Conservation (phyloP, 805 yeast species). For the Suhomyces faveliae region DNA sequence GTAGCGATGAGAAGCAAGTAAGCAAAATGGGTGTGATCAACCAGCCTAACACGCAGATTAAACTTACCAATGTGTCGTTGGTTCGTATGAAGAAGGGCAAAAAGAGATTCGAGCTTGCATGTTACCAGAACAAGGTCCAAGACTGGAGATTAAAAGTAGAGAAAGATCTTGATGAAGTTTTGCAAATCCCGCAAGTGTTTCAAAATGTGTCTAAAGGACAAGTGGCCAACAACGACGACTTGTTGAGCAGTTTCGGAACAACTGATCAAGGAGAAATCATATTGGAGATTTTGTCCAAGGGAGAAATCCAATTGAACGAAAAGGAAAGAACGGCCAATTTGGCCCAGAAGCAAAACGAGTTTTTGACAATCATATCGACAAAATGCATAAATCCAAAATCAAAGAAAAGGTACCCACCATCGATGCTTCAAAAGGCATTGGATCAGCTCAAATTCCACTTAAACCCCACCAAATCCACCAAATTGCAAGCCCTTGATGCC, state of each 20-base stretch:
- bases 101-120: constrained; percentile 90
- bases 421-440: constrained; percentile 88
- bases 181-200: constrained; percentile 95
- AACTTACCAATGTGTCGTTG: constrained; percentile 88
- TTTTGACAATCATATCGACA: constrained; percentile 77
- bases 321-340: constrained; percentile 82
- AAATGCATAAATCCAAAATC: constrained; percentile 90
- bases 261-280: constrained; percentile 74
- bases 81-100: constrained; percentile 90
- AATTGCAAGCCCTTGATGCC: constrained; percentile 88
- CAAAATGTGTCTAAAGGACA: constrained; percentile 91
- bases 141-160: constrained; percentile 89
- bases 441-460: constrained; percentile 76
- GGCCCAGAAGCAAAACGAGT: constrained; percentile 74
- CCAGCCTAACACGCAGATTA: constrained; percentile 88
- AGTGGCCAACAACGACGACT: constrained; percentile 84
- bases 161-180: constrained; percentile 90
- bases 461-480: constrained; percentile 70
- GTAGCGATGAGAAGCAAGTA: background rate
- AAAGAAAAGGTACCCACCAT: constrained; percentile 88
- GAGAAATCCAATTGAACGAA: constrained; percentile 92
- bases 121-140: constrained; percentile 95
- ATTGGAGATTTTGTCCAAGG: constrained; percentile 78
- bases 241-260: constrained; percentile 69
- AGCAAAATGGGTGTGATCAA: constrained; percentile 47